Base-by-base conservation (phyloP, 805 yeast species). In the Metschnikowia cubensis region DNA sequence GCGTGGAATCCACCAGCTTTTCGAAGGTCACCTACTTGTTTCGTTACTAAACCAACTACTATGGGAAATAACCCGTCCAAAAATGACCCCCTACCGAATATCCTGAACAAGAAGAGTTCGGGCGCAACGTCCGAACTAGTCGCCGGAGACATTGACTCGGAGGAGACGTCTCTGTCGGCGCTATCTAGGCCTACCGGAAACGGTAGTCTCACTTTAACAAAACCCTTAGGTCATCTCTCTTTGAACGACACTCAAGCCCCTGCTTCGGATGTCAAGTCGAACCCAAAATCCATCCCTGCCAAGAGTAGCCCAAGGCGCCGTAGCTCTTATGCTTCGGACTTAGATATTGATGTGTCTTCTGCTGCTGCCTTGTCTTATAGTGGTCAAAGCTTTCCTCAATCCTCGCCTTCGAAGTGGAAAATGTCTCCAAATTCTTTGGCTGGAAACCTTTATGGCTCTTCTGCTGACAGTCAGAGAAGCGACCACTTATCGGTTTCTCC, bases 31-130 rank as follows among this genome's bases (percentile, higher is more conserved):
- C 37, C 6, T 21, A 25, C n/a, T 20, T 33, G 15, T 20, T 33
- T n/a, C 45, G 37, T 33, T 42, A 42, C 35, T 13, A 21, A 43
- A 35, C 39, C 25, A 34, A n/a, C 46, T 43, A 48, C 45, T 45
- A 81, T 81, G 85, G 85, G 86, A 70, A 81, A 80, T 71, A 80
- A 80, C 84, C 85, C 85, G 74, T 80, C 85, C 52, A 72, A 71
- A 63, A 66, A 71, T 69, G 77, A 73, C 49, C 72, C 75, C 62
- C 75, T 70, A 68, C 75, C 77, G 76, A 70, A 63, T 57, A 61
- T 62, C 62, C 69, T 71, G 52, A 59, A 70, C 57, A 52, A 43
- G 46, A 56, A 45, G 65, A 58, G 57, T 58, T 53, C 57, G 59
- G 57, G 64, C 53, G 47, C 64, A 42, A 59, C 62, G 43, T 45